Base-by-base conservation (phyloP, 1,284 basidiomycete genomes). In the Puccinia novopanici region DNA sequence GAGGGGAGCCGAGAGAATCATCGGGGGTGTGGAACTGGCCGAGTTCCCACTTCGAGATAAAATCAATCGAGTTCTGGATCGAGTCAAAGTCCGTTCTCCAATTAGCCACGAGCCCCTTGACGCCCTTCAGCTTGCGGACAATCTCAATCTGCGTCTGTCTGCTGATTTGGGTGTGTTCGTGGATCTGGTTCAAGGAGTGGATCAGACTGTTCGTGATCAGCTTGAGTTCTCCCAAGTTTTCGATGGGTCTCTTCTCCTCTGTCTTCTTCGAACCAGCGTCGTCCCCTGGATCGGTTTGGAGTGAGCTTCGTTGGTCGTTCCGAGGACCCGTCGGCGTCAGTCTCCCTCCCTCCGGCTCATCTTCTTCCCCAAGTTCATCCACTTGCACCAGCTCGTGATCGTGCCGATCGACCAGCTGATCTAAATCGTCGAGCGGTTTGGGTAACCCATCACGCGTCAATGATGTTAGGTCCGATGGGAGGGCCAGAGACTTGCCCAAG, bases 91-190 rank as follows among this genome's bases (percentile, higher is more conserved):
- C 77, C 15, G 68, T 48, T 30, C 72, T 79, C 77, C 77, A 79
- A 40, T 61, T 79, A 12, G 68, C 48, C 13, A 79, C 77, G 22
- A 79, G 55, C 3, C 68, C 68, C 19, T 68, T 67, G 45, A 79
- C 77, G 27, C 77, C 68, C 59, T 79, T 79, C 3, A 79, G 42
- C n/a, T 79, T 79, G 2, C 77, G 67, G 19, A 59, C 68, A 24
- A 79, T 68, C 22, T 79, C 77, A n/a, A 68, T 79, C 57, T 79
- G 77, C 42, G 77, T 79, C 27, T 79, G 77, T 72, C 77, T 54
- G 37, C 68, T 63, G 68, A 79, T 50, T 50, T 79, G 77, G 34
- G 77, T 79, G 55, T 79, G 77, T 48, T 79, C 77, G 45, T 79
- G 68, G 54, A 79, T 79, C 37, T 59, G 52, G n/a, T 79, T 79